Conservation (phyloP, 371 early-diverging fungal species). For the Pancytospora epiphaga region DNA sequence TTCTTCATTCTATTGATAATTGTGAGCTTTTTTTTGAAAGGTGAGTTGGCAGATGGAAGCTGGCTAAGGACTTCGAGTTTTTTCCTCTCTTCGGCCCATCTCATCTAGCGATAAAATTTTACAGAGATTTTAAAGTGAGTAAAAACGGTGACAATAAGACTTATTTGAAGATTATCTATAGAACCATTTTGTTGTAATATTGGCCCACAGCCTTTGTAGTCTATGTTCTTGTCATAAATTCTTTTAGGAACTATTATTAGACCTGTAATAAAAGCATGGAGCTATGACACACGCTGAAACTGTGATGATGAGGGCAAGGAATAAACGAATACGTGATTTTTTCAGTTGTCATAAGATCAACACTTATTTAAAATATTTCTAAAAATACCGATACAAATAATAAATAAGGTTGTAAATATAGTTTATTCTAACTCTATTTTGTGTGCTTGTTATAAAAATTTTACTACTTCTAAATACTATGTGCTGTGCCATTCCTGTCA, state of each 20-base stretch:
- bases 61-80: not conserved
- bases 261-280: too few relatives aligned
- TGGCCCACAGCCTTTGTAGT: too few relatives aligned
- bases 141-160: too few relatives aligned
- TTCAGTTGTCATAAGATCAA: not conserved
- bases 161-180: too few relatives aligned
- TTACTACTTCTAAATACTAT: not conserved
- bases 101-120: not conserved
- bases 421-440: not conserved
- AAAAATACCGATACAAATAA: not conserved
- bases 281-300: too few relatives aligned
- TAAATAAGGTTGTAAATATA: not conserved
- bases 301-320: too few relatives aligned
- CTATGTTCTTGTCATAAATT: too few relatives aligned
- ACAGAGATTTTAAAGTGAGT: too few relatives aligned
- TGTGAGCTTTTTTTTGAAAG: slow-evolving; percentile 37
- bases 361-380: not conserved
- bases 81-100: slow-evolving; percentile 24
- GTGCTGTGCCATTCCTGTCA: not conserved
- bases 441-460: too few relatives aligned
- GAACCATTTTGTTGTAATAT: too few relatives aligned
- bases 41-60: slow-evolving; percentile 13
- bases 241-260: not conserved
- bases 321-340: too few relatives aligned
- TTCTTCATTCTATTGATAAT: slow-evolving; percentile 38